Base-by-base conservation (phyloP, 768 basidiomycete species). In the Antrodiella citrinella region DNA sequence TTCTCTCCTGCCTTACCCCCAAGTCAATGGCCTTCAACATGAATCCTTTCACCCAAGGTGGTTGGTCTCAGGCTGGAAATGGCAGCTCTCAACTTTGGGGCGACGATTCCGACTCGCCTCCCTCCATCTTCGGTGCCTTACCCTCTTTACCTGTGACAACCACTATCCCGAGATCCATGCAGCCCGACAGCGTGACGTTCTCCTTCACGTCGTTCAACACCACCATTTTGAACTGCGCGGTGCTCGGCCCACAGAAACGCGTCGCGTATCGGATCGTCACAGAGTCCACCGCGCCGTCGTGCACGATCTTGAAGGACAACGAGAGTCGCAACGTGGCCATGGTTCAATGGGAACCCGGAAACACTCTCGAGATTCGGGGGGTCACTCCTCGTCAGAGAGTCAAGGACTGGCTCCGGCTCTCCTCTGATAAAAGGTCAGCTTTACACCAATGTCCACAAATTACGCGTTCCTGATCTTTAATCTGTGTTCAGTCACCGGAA, bases 61-160 rank as follows among this genome's bases (percentile, higher is more conserved):
- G 56, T 20, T 59, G 58, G 58, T 26, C 50, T 13, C 41, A 22
- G 9, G 41, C 41, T n/a, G 41, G 41, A 5, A 51, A 48, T 13
- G 41, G 49, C 47, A 25, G 40, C 26, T 26, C 26, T 20, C 52
- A 55, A 39, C 54, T 52, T 50, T 59, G 59, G 55, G 50, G 53
- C 25, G 41, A 43, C 41, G 21, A 43, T 22, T n/a, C 15, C 41
- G 41, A n/a, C n/a, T 48, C 35, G 15, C 59, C 69, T 3, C 77
- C 81, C 44, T 83, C 82, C 44, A 64, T 83, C 51, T 80, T 77
- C 57, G 82, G 82, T 4, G 81, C 81, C 0, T 75, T 84, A 18
- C 82, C 82, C 23, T 81, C 66, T 20, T 56, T 71, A 13, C 63
- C 67, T 24, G 65, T 59, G 59, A 66, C 57, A 12, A 55, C 52